phyloP scores from a whole-genome alignment of 2,329 filamentous ascomycete species.

The Corniculantispora saksenae region DNA sequence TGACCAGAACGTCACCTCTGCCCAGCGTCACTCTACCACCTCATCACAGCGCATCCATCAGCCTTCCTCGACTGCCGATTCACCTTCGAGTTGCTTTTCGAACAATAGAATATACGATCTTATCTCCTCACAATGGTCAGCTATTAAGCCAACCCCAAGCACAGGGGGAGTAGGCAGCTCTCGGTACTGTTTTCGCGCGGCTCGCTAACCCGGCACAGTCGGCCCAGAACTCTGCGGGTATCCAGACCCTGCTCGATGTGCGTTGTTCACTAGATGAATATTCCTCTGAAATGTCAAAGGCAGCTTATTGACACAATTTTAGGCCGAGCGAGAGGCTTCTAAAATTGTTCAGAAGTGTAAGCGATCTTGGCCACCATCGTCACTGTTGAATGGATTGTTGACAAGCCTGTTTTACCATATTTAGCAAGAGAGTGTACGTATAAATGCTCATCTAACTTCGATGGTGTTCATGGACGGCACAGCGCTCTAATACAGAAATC shows the following conservation, averaged over 20 bases:
- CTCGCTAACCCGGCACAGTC: constrained; percentile 60
- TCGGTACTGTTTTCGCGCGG: constrained; percentile 14
- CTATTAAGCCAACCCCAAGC: too few species aligned
- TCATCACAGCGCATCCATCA: neutral
- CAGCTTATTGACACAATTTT: constrained; percentile 4
- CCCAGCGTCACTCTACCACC: neutral
- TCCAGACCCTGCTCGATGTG: constrained; percentile 98
- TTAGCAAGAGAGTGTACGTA: constrained; percentile 83
- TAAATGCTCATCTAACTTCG: neutral
- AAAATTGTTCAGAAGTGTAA: constrained; percentile 97
- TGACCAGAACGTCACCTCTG: neutral
- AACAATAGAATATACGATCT: neutral
- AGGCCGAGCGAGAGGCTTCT: constrained; percentile 98
- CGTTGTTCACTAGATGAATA: constrained; percentile 34
- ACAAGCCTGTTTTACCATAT: constrained; percentile 15
- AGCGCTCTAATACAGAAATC: neutral
- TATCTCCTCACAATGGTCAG: constrained; percentile 8
- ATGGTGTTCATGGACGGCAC: too few species aligned
- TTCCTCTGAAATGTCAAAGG: neutral
- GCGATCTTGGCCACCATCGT: constrained; percentile 26
- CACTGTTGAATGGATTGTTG: neutral
- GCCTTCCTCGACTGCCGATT: neutral
- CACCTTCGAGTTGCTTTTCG: neutral
- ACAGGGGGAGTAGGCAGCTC: neutral
- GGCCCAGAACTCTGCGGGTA: constrained; percentile 96